Percentiles rank a stretch among this genome's conserved stretches.
phyloP scores from a whole-genome alignment of 176 grass and related monocot species.

The Musa beccarii region DNA sequence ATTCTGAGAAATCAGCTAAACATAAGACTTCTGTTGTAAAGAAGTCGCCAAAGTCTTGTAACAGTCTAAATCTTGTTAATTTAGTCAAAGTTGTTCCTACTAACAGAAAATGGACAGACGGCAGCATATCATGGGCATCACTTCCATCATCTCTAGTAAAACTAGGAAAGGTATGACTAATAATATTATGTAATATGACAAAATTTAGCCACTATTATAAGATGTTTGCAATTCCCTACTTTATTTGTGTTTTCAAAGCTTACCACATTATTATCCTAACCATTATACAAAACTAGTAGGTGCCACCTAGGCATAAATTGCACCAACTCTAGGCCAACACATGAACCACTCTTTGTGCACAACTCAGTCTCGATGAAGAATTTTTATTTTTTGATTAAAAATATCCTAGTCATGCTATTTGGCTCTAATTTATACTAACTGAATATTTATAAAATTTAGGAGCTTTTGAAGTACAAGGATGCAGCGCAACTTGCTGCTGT shows the following conservation, averaged over 20 bases:
- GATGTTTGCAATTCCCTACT: too few species aligned
- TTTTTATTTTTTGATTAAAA: too few species aligned
- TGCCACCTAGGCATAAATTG: too few species aligned
- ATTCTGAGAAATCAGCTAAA: constrained; percentile 19
- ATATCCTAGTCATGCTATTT: neutral
- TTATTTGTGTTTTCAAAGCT: too few species aligned
- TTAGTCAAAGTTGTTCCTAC: constrained; percentile 26
- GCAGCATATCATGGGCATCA: constrained; percentile 45
- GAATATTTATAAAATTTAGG: constrained; percentile 24
- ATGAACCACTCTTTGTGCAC: too few species aligned
- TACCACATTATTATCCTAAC: too few species aligned
- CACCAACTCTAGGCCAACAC: too few species aligned
- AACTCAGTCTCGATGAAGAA: too few species aligned
- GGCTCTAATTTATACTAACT: neutral
- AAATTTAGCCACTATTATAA: too few species aligned
- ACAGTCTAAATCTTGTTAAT: constrained; percentile 23
- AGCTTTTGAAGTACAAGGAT: constrained; percentile 59
- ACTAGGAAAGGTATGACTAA: constrained; percentile 35
- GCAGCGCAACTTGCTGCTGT: constrained; percentile 61
- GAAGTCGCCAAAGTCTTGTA: constrained; percentile 17
- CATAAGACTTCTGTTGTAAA: constrained; percentile 26
- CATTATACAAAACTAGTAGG: too few species aligned
- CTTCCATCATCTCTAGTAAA: constrained; percentile 46
- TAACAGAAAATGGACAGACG: constrained; percentile 32
- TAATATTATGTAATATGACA: too few species aligned